These are phyloP conservation scores for Diplosphaera chodatii DNA, from an alignment of 139 green algal genomes.

Conservation along the genomic window DNA sequence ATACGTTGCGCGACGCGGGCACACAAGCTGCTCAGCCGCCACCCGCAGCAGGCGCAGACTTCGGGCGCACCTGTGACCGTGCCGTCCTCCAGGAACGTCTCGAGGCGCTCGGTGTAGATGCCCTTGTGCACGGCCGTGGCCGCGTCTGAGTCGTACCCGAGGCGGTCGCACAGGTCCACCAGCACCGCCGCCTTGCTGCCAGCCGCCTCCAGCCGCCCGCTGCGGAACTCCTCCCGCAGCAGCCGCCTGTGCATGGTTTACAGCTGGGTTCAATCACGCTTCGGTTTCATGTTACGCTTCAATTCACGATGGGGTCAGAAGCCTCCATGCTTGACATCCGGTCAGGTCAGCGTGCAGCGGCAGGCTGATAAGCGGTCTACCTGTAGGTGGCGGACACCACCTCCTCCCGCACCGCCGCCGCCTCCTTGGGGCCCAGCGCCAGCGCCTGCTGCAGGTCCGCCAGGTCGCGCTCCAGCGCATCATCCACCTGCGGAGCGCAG, in stretches of 20 bases:
- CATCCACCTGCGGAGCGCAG: conserved; percentile 3
- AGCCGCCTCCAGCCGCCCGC: conserved; percentile 40
- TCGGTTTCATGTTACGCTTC: no score
- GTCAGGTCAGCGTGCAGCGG: no score
- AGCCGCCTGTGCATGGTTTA: conserved; percentile 47
- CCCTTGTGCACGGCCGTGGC: conserved; percentile 72
- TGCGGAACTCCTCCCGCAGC: conserved; percentile 70
- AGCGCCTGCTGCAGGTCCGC: conserved; percentile 60
- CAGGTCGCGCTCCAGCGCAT: conserved; percentile 53
- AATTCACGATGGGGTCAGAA: no score
- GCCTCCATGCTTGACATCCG: no score
- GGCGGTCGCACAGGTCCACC: conserved; percentile 66
- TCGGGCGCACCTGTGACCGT: conserved; percentile 32
- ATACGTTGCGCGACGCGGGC: no score
- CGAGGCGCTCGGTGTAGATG: conserved; percentile 78
- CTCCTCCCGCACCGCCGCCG: conserved; percentile 45
- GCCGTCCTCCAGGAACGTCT: conserved; percentile 55
- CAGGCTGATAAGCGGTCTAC: no score
- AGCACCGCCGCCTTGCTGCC: conserved; percentile 59
- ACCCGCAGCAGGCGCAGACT: no score
- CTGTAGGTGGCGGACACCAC: conserved; percentile 64
- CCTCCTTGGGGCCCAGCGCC: conserved; percentile 74
- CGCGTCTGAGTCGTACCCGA: conserved; percentile 66
- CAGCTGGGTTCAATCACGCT: no score
- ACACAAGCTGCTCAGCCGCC: no score